Base-by-base conservation (phyloP, 106 monocot genomes). In the Allium fistulosum region DNA sequence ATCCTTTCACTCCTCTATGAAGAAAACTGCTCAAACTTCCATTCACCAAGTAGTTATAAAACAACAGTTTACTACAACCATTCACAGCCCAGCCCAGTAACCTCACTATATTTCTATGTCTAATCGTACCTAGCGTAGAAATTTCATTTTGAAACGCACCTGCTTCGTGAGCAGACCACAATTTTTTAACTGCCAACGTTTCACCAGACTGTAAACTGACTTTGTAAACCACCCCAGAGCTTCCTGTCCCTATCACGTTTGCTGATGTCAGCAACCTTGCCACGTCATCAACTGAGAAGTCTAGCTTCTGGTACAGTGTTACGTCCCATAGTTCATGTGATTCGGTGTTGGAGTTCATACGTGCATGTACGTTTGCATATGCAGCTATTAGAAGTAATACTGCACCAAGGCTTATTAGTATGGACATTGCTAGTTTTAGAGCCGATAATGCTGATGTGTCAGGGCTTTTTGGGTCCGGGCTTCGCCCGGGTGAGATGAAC, bases 201-300 rank as follows among this genome's bases (percentile, higher is more conserved):
- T 80, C 84, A 15, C 86, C 86, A 26, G 48, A 61, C 9, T 71
- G 78, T 1, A 90, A 71, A 2, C 70, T 74, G 13, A 97, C 92
- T 46, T 74, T 78, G 89, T 97, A 97, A 9, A 97, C 97, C 10
- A 97, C 86, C 2, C 97, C 97, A 1, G 97, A 97, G 75, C 97
- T 90, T 13, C 97, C 97, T 1, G 97, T 90, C 3, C 97, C 97
- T 17, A 97, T 84, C 16, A 92, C 91, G 53, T 97, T 97, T 1
- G 82, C 84, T 7, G 89, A 78, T 4, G 86, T 92, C 60, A 97
- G 57, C 9, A 73, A 64, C 8, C 77, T 67, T 37, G 85, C 67
- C 9, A 92, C 77, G 3, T 86, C 87, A 26, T 82, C 73, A 2
- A 92, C 72, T 7, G 78, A 78, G 48, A 97, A 58, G 45, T 97